Base-by-base conservation (phyloP, 2,329 filamentous ascomycete genomes). In the Sclerotinia glacialis region DNA sequence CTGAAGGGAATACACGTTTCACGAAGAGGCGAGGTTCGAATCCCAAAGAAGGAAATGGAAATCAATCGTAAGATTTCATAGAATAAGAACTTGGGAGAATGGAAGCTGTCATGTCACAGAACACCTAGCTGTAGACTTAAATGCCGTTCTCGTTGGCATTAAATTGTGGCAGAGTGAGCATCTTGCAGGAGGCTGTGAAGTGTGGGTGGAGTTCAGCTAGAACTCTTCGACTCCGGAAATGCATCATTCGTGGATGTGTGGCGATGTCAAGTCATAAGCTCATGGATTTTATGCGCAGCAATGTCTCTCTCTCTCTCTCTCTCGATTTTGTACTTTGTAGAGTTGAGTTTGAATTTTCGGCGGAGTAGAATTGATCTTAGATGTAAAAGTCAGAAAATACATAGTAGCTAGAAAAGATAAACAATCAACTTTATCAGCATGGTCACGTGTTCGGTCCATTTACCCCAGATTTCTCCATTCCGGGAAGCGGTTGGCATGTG, bases 391-490 rank as follows among this genome's bases (percentile, higher is more conserved):
- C n/a, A 18, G 18, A n/a, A n/a, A 5, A n/a, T 18, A 59, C 3
- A 31, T 46, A n/a, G 5, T 16, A n/a, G 11, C 40, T 16, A 18
- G 6, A 14, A 31, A 46, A 5, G n/a, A 40, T 21, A 23, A 59
- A 46, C 8, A 23, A 31, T 16, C 2, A 26, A 23, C 6, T 14
- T n/a, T 31, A 18, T 46, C 11, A n/a, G 3, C n/a, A 0, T 23
- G 11, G 9, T 50, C 58, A 64, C 61, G 61, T 64, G 61, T 12
- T 37, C 26, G 12, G 14, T 47, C 9, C 2, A 9, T 37, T 31
- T 64, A 58, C 61, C 61, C 61, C 61, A 31, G 61, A 58, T 64
- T 64, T 58, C 61, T 46, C 61, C 58, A 61, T 61, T 61, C 58
- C 50, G 28, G 40, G 49, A 56, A 46, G 37, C 23, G 61, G 50